These are phyloP conservation scores for Myxozyma udenii DNA, from an alignment of 805 yeast genomes.

Conservation along the genomic window DNA sequence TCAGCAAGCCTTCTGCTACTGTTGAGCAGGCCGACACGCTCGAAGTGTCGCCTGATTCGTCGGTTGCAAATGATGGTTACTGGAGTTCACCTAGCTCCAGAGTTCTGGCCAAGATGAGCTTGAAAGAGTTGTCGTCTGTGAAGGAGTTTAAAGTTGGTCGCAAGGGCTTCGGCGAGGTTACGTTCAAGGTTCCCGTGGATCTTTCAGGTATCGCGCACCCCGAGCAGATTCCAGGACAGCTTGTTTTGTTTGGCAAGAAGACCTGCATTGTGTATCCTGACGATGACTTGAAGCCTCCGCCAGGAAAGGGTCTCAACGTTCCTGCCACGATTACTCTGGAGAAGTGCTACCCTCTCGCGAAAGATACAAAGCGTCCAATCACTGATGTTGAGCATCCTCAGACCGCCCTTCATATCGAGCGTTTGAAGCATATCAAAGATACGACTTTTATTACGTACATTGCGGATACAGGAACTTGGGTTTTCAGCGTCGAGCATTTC, in stretches of 20 bases:
- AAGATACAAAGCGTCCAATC: conserved; percentile 66
- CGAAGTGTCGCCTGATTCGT: not conserved
- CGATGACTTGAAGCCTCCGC: conserved; percentile 54
- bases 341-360: conserved; percentile 76
- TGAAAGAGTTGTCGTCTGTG: conserved; percentile 63
- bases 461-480: conserved; percentile 53
- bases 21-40: not conserved
- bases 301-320: conserved; percentile 81
- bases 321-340: conserved; percentile 70
- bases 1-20: not conserved
- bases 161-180: conserved; percentile 69
- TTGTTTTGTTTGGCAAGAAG: conserved; percentile 59
- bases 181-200: conserved; percentile 79
- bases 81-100: conserved; percentile 79
- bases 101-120: conserved; percentile 56
- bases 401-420: conserved; percentile 63
- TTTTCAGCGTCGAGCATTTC: conserved; percentile 62
- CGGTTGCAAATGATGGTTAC: conserved; percentile 66
- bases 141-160: conserved; percentile 73
- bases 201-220: conserved; percentile 61
- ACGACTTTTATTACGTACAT: conserved; percentile 74
- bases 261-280: conserved; percentile 73
- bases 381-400: conserved; percentile 73
- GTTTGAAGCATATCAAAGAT: conserved; percentile 57
- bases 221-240: conserved; percentile 61